Percentiles rank a stretch among this genome's conserved stretches.
Evolutionary conservation across 1,284 basidiomycete species (phyloP).

Genomic region (Trametes polyzona): DNA sequence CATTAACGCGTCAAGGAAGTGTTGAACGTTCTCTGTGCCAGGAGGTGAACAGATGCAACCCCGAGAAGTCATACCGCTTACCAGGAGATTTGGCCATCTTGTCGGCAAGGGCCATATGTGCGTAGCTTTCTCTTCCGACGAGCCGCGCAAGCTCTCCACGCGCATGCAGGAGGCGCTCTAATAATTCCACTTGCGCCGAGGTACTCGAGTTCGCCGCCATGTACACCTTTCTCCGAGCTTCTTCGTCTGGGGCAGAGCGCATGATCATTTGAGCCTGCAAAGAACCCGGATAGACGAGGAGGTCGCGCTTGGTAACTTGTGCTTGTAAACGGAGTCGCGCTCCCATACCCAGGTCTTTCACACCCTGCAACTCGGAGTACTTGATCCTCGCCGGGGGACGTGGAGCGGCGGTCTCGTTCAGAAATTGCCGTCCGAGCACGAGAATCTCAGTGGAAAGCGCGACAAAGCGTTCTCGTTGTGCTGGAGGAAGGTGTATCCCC

Average conservation of each 20-base stretch:
- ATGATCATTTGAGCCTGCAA: slow-evolving; percentile 92
- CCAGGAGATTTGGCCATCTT: slow-evolving; percentile 95
- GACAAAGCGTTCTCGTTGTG: slow-evolving; percentile 83
- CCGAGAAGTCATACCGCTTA: slow-evolving; percentile 35
- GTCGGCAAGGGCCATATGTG: slow-evolving; percentile 83
- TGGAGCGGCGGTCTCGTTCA: slow-evolving; percentile 65
- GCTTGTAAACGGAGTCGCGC: slow-evolving; percentile 71
- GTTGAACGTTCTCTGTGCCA: slow-evolving; percentile 78
- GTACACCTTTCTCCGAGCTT: slow-evolving; percentile 80
- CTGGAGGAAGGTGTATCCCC: slow-evolving; percentile 87
- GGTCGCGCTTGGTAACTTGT: slow-evolving; percentile 70
- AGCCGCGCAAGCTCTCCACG: slow-evolving; percentile 82
- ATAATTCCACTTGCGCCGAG: slow-evolving; percentile 66
- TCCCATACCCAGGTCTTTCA: slow-evolving; percentile 75
- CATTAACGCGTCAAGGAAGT: slow-evolving; percentile 82
- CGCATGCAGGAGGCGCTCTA: slow-evolving; percentile 78
- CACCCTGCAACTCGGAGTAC: slow-evolving; percentile 64
- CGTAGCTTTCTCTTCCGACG: slow-evolving; percentile 84
- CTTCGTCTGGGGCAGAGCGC: slow-evolving; percentile 83
- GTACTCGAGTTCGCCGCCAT: slow-evolving; percentile 75
- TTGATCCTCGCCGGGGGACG: slow-evolving; percentile 70
- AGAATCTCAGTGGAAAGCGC: slow-evolving; percentile 91
- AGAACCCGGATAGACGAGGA: slow-evolving; percentile 81
- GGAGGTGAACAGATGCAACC: background rate
- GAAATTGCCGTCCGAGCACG: slow-evolving; percentile 86